Conservation (phyloP, 208 protist species). For the Crithidia sp. region DNA sequence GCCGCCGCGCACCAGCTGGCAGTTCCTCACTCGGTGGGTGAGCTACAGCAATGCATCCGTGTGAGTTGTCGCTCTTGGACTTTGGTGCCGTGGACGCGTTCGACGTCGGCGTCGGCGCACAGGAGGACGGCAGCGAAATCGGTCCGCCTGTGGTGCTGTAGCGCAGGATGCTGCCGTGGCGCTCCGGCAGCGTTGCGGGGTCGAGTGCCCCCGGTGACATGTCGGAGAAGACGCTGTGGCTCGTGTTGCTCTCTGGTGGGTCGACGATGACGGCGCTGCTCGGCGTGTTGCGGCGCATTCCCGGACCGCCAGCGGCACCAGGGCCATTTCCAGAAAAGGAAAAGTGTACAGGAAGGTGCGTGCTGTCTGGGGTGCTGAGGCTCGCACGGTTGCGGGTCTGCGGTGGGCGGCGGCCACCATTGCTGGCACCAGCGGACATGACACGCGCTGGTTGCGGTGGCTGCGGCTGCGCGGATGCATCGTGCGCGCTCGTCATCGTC, state of each 20-base stretch:
- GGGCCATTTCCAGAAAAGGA: not conserved
- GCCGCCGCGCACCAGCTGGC: not conserved
- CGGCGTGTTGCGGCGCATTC: slow-evolving; percentile 13
- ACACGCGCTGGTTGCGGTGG: slow-evolving; percentile 2
- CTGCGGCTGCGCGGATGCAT: not conserved
- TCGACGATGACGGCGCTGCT: slow-evolving; percentile 15
- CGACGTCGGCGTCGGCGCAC: not conserved
- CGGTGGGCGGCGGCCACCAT: not conserved
- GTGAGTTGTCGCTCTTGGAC: not conserved
- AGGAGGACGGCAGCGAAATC: slow-evolving; percentile 1
- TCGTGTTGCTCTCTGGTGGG: slow-evolving; percentile 1
- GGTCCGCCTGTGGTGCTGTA: not conserved
- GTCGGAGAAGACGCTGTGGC: not conserved
- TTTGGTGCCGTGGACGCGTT: not conserved
- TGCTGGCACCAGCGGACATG: not conserved
- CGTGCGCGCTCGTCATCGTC: not conserved
- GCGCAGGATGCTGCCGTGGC: slow-evolving; percentile 12
- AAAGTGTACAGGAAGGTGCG: slow-evolving; percentile 11
- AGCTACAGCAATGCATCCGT: not conserved
- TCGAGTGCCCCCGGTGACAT: not conserved
- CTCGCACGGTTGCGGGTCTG: not conserved
- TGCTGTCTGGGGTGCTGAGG: slow-evolving; percentile 7
- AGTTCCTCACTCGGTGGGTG: not conserved
- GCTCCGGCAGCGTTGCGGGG: not conserved
- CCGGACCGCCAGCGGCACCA: not conserved